A percentile compares a stretch with the other conserved stretches of the same genome.
Evolutionary conservation across 768 basidiomycete genomes (phyloP).

Genomic region (Macrolepiota albuminosa): DNA sequence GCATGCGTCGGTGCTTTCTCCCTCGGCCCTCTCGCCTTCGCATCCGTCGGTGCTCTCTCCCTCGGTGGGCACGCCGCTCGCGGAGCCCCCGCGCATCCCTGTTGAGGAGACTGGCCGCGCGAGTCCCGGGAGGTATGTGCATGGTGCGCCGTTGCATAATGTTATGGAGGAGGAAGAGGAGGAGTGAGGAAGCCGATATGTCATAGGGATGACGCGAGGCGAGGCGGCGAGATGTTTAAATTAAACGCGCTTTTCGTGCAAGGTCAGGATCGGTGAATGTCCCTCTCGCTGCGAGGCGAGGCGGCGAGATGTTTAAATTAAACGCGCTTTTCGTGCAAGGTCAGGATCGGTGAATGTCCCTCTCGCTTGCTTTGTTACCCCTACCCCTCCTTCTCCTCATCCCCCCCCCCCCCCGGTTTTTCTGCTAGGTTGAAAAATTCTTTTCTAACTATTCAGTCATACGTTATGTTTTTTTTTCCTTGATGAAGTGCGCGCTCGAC

Average conservation of each 20-base stretch:
- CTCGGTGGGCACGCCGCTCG: background rate
- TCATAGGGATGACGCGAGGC: background rate
- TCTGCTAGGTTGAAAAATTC: background rate
- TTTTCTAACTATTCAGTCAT: background rate
- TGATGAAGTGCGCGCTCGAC: background rate
- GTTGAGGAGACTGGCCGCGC: constrained; percentile 48
- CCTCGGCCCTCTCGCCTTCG: constrained; percentile 21
- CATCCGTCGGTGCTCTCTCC: constrained; percentile 3
- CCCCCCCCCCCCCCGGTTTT: background rate
- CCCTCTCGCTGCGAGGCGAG: background rate
- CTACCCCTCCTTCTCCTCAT: background rate
- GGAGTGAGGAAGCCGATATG: background rate
- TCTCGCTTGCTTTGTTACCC: background rate
- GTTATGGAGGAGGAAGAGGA: constrained; percentile 80
- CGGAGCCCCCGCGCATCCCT: constrained; percentile 29
- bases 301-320: too few species aligned
- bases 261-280: background rate
- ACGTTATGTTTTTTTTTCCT: too few species aligned
- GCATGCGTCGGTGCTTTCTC: constrained; percentile 9
- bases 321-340: background rate
- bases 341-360: background rate
- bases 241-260: background rate
- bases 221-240: too few species aligned
- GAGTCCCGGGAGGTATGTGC: constrained; percentile 71
- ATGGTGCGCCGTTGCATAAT: constrained; percentile 83